phyloP scores from a whole-genome alignment of 768 basidiomycete genomes.

The Tylopilus plumbeoviolaceoides region DNA sequence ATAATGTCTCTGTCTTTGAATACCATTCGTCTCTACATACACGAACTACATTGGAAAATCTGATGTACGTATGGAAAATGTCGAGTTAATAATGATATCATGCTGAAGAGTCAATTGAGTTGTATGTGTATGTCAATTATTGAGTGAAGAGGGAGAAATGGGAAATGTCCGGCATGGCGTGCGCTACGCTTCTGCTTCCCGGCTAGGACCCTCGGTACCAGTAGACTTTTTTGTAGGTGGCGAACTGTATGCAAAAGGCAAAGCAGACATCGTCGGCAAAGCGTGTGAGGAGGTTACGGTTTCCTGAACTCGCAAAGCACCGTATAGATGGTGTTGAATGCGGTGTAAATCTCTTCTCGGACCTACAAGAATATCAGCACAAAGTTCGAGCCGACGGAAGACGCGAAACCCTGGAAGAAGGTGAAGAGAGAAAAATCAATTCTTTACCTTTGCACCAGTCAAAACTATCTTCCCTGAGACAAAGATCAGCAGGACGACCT shows the following conservation, averaged over 20 bases:
- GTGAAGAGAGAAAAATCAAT: neutral
- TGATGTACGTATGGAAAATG: conserved; percentile 14
- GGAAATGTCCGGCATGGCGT: conserved; percentile 29
- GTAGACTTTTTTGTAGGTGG: conserved; percentile 20
- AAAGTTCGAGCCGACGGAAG: conserved; percentile 18
- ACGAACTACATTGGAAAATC: neutral
- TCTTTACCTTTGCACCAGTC: conserved; percentile 94
- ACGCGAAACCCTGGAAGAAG: neutral
- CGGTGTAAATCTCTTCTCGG: conserved; percentile 98
- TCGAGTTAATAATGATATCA: conserved; percentile 25
- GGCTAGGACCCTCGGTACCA: conserved; percentile 25
- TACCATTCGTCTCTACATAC: conserved; percentile 4
- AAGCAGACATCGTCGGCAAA: conserved; percentile 2
- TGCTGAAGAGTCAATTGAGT: conserved; percentile 21
- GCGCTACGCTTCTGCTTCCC: conserved; percentile 35
- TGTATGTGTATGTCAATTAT: conserved; percentile 26
- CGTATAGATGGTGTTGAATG: conserved; percentile 99
- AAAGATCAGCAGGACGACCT: conserved; percentile 97
- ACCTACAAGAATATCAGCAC: conserved; percentile 62
- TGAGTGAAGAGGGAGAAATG: conserved; percentile 24
- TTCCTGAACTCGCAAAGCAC: conserved; percentile 95
- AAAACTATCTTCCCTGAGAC: conserved; percentile 99
- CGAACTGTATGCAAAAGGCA: neutral
- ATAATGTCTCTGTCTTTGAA: neutral
- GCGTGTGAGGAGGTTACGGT: conserved; percentile 39